Evolutionary conservation across 305 asterid species (phyloP), one percentile per base, ranked within the genome.

Genomic region (Fraxinus platypoda): DNA sequence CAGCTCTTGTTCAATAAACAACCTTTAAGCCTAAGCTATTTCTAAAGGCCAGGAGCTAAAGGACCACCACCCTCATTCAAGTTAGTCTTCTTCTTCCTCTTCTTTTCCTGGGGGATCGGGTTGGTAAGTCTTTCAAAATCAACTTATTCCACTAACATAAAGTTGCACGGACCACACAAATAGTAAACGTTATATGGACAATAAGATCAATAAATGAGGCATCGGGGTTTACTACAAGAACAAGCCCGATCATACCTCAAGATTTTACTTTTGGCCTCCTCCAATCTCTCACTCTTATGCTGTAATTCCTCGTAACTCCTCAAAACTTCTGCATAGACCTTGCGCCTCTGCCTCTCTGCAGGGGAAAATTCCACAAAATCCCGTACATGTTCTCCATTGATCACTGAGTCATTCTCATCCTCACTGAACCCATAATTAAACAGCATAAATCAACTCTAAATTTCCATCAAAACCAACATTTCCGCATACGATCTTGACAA

Each of bases 261-360:
- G 72, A 94, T 81, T 79, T 78, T 82, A 46, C 2, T 76, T 85
- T 89, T 95, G 30, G 89, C 86, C 57, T 80, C 88, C 74, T 88
- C 88, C 86, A 93, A 82, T 66, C 85, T 71, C 76, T 79, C 88
- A 52, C 75, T 75, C 77, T 87, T 81, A 76, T 77, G 66, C 25
- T 72, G 77, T 37, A 83, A 78, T 1, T 86, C 94, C 77, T 86
- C 90, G 35, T 91, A 93, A 82, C 86, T 90, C 85, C 82, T 84
- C 87, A 87, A 85, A 72, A 93, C 86, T 12, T 91, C 88, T 30
- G 76, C 70, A 80, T 85, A 88, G 34, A 84, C 86, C 79, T 81
- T 90, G 68, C 43, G 78, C 73, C 74, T 79, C 81, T 85, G 89
- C 90, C 89, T 92, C 87, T 82, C 62, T 52, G 62, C 62, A 41